Base-by-base conservation (phyloP, 2,329 filamentous ascomycete species). In the Cladosporium sp. region DNA sequence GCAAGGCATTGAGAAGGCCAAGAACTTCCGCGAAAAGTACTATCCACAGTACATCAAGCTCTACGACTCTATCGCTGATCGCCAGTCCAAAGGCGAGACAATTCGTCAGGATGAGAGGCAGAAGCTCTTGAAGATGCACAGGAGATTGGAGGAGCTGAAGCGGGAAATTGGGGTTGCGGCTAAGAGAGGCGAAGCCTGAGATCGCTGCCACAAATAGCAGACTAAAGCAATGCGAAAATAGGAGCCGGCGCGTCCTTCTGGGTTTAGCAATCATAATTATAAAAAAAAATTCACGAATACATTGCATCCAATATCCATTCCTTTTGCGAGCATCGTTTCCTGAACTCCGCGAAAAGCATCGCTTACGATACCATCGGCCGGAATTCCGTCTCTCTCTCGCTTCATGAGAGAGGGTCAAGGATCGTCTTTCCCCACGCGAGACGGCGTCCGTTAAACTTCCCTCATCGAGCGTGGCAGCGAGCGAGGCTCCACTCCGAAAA, bases 31-130 rank as follows among this genome's bases (percentile, higher is more conserved):
- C 51, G 86, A 87, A 72, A 79, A 78, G 63, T 84, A 83, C 68
- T 88, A 89, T 72, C 83, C 83, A 41, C 82, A 81, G 65, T 89
- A 90, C 71, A 81, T 82, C 70, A 76, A 81, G 71, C 74, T 88
- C 71, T 86, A 88, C 74, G 83, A 84, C 72, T 74, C 78, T 69
- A 71, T 82, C 67, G 75, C 74, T 0, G 78, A 79, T n/a, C 75
- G 72, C 64, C 70, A 73, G 68, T 66, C 60, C 38, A 69, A 69
- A n/a, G 72, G 75, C 12, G 75, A 76, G 69, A 66, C 26, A 26
- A 72, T 77, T 10, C 68, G 67, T 5, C 66, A 67, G 52, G 71
- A 80, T 26, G 84, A 88, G 71, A 76, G 86, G 67, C 81, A 84
- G 52, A 79, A 82, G 66, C 72, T 89, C 63, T 81, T 83, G 72